These are phyloP conservation scores for Galerina sulciceps DNA, from an alignment of 768 basidiomycete genomes.

Conservation along the genomic window DNA sequence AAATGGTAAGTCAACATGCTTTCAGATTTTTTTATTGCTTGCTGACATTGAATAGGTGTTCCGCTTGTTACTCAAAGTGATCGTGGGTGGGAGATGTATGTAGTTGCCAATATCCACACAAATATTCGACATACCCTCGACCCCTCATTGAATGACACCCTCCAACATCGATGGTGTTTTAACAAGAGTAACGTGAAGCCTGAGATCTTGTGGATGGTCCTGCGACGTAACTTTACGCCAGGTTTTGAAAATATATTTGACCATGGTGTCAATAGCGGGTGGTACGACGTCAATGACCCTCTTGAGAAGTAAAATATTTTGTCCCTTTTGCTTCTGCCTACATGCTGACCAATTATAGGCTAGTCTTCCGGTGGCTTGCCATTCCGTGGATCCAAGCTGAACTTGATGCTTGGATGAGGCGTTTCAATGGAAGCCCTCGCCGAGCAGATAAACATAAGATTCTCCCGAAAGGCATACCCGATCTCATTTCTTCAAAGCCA, in stretches of 20 bases:
- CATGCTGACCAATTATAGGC: too few relatives aligned
- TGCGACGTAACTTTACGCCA: conserved; percentile 34
- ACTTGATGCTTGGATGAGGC: conserved; percentile 31
- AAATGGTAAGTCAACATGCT: conserved; percentile 15
- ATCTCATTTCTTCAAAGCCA: conserved; percentile 30
- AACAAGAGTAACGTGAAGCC: conserved; percentile 44
- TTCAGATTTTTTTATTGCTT: background rate
- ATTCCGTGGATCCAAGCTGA: conserved; percentile 37
- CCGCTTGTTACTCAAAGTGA: conserved; percentile 50
- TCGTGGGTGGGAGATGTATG: conserved; percentile 45
- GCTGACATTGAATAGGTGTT: conserved; percentile 26
- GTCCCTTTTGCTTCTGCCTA: too few relatives aligned
- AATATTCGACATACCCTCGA: conserved; percentile 42
- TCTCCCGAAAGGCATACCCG: conserved; percentile 41
- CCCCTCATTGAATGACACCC: conserved; percentile 33
- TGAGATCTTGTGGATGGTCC: conserved; percentile 44
- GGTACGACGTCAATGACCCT: conserved; percentile 30
- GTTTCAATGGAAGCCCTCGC: conserved; percentile 22
- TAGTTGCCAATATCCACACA: conserved; percentile 50
- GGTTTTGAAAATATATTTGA: conserved; percentile 41
- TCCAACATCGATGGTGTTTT: conserved; percentile 45
- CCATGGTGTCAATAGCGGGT: conserved; percentile 28
- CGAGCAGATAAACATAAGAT: conserved; percentile 33
- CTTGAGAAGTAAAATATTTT: conserved; percentile 23
- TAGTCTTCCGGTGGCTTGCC: conserved; percentile 38